Evolutionary conservation across 2,329 filamentous ascomycete genomes (phyloP).

Genomic region (Verticillium dahliae): DNA sequence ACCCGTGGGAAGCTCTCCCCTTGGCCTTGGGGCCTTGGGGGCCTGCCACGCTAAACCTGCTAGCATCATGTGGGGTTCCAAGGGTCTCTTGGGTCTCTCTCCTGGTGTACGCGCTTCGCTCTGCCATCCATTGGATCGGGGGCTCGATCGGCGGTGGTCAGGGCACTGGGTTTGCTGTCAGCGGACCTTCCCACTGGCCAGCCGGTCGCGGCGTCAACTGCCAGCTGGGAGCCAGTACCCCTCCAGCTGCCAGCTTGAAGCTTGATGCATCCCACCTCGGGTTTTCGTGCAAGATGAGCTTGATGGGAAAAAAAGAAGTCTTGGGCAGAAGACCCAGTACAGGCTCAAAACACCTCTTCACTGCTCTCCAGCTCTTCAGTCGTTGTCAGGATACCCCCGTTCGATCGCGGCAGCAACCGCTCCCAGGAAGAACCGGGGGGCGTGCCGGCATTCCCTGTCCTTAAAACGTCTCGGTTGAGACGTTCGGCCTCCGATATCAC

Average conservation of each 20-base stretch:
- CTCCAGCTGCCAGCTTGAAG: not conserved
- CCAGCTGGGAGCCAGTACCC: not conserved
- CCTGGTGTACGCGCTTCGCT: not conserved
- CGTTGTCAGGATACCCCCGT: not conserved
- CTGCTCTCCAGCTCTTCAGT: not conserved
- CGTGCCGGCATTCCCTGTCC: not conserved
- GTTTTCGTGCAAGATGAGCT: not conserved
- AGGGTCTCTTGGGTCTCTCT: not conserved
- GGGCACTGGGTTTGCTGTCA: not conserved
- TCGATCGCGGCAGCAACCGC: not conserved
- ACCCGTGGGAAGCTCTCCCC: not conserved
- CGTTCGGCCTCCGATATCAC: not conserved
- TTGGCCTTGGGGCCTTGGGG: not conserved
- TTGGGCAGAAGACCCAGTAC: too few relatives aligned
- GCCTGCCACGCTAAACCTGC: not conserved
- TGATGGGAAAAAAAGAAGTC: not conserved
- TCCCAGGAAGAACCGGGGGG: not conserved
- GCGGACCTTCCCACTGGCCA: too few relatives aligned
- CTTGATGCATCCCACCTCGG: not conserved
- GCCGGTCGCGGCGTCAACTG: not conserved
- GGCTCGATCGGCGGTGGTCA: not conserved
- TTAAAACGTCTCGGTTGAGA: not conserved
- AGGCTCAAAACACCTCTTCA: too few relatives aligned
- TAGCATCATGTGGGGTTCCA: not conserved
- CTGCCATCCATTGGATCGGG: not conserved